Evolutionary conservation across 805 yeast species (phyloP), one percentile per base, ranked within the genome.

Genomic region (Monosporozyma yasuniensis): DNA sequence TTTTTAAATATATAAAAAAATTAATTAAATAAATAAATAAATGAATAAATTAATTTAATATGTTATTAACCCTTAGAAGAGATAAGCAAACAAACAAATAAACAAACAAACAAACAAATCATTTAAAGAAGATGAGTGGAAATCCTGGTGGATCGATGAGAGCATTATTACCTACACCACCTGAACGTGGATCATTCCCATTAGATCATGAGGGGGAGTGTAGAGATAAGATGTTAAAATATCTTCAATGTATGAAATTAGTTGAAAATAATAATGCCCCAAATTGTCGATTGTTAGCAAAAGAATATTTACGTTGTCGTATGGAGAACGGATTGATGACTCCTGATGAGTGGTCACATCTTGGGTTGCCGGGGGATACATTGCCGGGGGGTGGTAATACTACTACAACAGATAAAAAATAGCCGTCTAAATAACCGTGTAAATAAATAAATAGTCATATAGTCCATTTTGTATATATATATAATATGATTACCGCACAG

Each of bases 101-200:
- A 14, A 42, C 18, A 16, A 25, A 25, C 8, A 25, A 25, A 25
- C 27, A 25, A 25, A 25, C 27, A 25, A 25, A 25, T 25, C n/a
- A n/a, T n/a, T n/a, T n/a, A n/a, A n/a, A n/a, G n/a, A n/a, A n/a
- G n/a, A 65, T 65, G 69, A 59, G 65, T 19, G 76, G 72, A 3
- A 72, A 71, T 51, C 75, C 75, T 39, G 80, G 81, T 32, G 73
- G 73, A 51, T 62, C 76, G 14, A 57, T 74, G 45, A 64, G 68
- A 41, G 69, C 74, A 41, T 75, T 84, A 73, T 73, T 80, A 12
- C 96, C 97, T 9, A 84, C 91, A 0, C 96, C 99, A 21, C 99
- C 99, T 2, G 96, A 91, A 56, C 72, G 96, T 56, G 99, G 99
- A 0, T 87, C 98, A 0, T 91, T 91, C 67, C 99, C 98, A 0